Percentiles rank a stretch among this genome's conserved stretches.
These are phyloP conservation scores for Gypsophila paniculata DNA, from an alignment of 179 eudicot genomes.

Conservation along the genomic window DNA sequence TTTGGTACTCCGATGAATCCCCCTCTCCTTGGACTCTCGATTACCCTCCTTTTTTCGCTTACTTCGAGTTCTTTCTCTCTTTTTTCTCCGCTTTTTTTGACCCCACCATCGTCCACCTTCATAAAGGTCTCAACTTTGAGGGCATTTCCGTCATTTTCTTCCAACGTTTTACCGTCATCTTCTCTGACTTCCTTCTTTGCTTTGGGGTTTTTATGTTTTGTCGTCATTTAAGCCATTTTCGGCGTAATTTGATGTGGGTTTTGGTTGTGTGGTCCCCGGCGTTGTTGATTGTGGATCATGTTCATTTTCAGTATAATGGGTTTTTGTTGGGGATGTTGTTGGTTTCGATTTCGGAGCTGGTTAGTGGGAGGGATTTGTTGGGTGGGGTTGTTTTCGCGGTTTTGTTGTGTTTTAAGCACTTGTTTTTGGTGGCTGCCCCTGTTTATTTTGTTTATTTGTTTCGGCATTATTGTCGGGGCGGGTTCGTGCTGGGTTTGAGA, in stretches of 20 bases:
- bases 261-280: constrained; percentile 75
- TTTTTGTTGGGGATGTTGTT: constrained; percentile 69
- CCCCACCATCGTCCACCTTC: constrained; percentile 59
- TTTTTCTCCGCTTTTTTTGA: constrained; percentile 44
- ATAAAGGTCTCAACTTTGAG: constrained; percentile 52
- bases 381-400: constrained; percentile 83
- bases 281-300: constrained; percentile 77
- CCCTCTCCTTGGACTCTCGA: constrained; percentile 88
- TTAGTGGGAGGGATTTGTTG: constrained; percentile 70
- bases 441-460: constrained; percentile 88
- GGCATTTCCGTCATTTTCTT: constrained; percentile 39
- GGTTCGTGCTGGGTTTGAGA: constrained; percentile 57
- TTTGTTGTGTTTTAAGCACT: constrained; percentile 81
- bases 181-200: constrained; percentile 45
- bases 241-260: constrained; percentile 58
- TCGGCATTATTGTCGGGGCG: constrained; percentile 80
- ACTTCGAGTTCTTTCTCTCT: constrained; percentile 63
- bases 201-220: constrained; percentile 42
- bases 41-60: constrained; percentile 89
- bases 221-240: constrained; percentile 23
- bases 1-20: constrained; percentile 64
- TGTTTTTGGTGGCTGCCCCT: constrained; percentile 95
- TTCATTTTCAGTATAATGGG: constrained; percentile 98
- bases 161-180: constrained; percentile 56
- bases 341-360: constrained; percentile 55